phyloP scores from a whole-genome alignment of 2,329 filamentous ascomycete genomes.

The Trichocomaceae sp. region DNA sequence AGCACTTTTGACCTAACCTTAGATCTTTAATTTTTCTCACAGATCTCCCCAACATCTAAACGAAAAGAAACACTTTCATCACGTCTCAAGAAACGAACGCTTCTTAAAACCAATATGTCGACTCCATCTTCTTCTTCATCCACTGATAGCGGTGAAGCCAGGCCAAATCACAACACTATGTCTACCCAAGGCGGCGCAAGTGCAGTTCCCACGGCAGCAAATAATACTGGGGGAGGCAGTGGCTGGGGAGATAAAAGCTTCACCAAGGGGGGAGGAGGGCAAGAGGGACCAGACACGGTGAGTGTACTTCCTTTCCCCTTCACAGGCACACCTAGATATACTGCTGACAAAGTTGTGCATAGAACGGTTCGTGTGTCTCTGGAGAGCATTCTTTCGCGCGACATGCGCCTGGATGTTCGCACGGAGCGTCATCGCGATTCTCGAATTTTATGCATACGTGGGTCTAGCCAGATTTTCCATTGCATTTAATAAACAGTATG shows the following conservation, averaged over 20 bases:
- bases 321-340: background rate
- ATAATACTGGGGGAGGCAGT: slow-evolving; percentile 13
- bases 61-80: background rate
- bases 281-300: slow-evolving; percentile 1
- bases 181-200: slow-evolving; percentile 13
- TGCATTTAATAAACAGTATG: background rate
- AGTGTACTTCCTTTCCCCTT: background rate
- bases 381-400: slow-evolving; percentile 12
- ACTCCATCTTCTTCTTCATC: slow-evolving; percentile 3
- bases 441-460: slow-evolving; percentile 6
- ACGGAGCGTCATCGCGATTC: slow-evolving; percentile 1
- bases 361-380: slow-evolving; percentile 7
- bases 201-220: slow-evolving; percentile 11
- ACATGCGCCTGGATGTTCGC: slow-evolving; percentile 12
- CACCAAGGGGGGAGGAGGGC: slow-evolving; percentile 11
- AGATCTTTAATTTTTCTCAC: background rate
- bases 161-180: slow-evolving; percentile 5
- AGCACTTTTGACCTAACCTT: background rate
- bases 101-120: background rate
- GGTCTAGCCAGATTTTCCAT: no score
- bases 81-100: no score
- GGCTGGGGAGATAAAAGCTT: slow-evolving; percentile 11
- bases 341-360: background rate
- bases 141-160: background rate
- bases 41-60: background rate